These are phyloP conservation scores for Tulasnella sp. DNA, from an alignment of 768 basidiomycete genomes.

Conservation along the genomic window DNA sequence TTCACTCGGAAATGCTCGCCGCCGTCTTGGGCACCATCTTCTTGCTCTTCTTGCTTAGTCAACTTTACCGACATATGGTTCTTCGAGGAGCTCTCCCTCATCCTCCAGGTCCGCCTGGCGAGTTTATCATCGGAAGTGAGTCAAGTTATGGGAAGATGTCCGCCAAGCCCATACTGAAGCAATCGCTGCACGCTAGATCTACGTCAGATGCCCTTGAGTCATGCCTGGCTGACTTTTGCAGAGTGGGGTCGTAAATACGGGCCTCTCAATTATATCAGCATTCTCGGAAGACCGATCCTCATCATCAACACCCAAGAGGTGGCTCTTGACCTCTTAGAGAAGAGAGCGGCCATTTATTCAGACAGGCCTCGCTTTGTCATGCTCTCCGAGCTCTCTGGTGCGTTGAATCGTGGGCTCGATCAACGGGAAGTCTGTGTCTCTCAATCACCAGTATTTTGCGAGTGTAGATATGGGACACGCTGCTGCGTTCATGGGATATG, in stretches of 20 bases:
- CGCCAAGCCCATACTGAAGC: neutral
- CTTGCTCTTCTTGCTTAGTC: no score
- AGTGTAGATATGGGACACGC: neutral
- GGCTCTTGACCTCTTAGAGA: conserved; percentile 25
- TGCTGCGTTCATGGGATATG: neutral
- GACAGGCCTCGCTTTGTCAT: conserved; percentile 22
- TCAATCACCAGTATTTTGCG: no score
- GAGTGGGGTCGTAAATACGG: no score
- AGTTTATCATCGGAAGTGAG: conserved; percentile 1
- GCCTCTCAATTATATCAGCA: conserved; percentile 8
- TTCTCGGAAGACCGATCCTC: neutral
- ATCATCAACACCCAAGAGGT: conserved; percentile 23
- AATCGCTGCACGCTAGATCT: neutral
- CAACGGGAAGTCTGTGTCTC: no score
- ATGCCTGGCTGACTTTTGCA: conserved; percentile 3
- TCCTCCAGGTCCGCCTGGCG: conserved; percentile 4
- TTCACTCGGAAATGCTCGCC: no score
- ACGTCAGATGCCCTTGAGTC: neutral
- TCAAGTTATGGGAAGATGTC: neutral
- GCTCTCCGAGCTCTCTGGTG: conserved; percentile 11
- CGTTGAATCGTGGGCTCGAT: no score
- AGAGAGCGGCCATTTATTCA: conserved; percentile 24
- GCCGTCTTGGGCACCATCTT: no score
- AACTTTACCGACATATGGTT: no score
- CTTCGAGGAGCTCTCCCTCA: no score